Base-by-base conservation (phyloP, 2,329 filamentous ascomycete species). In the Hypoxylon sp. region DNA sequence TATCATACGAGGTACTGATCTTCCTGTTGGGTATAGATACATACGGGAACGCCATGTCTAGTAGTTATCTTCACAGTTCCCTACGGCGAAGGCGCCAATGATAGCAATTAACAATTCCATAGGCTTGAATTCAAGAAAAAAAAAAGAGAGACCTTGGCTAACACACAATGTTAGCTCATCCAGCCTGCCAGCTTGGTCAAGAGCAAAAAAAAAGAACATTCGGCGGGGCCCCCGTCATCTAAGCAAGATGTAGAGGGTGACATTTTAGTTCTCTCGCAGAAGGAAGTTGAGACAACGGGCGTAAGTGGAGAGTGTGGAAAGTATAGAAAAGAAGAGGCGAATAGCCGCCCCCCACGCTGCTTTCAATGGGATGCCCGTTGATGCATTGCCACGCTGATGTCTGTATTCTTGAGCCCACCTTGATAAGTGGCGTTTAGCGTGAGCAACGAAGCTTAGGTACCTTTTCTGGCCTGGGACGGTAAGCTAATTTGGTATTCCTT, bases 21-120 rank as follows among this genome's bases (percentile, higher is more conserved):
- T 58, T 58, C 43, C 23, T 36, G 43, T 58, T 49, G 30, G 55
- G 55, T 58, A 58, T 45, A 49, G 43, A 58, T 58, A 58, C 55
- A 58, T 58, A 30, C 45, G 19, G 17, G 2, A n/a, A 17, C 34
- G 23, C 53, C 53, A 48, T 43, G 13, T 49, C 10, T 32, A 38
- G 34, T 50, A 60, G 23, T 5, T 45, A 51, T 48, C n/a, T 19
- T 17, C 25, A 30, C 36, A 25, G 36, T 45, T 52, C 46, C 34
- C 23, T 30, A 34, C 23, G 28, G 34, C 57, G 17, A 36, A 52
- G 41, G 17, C 46, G 57, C 46, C 46, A 60, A 60, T 32, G 34
- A 60, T 36, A 28, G n/a, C 43, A 60, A 34, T 41, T 41, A 13
- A 34, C 34, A 38, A 21, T n/a, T 59, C 23, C 14, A 28, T 59